These are phyloP conservation scores for Leucocoprinus leucothites DNA, from an alignment of 768 basidiomycete genomes.

Conservation along the genomic window DNA sequence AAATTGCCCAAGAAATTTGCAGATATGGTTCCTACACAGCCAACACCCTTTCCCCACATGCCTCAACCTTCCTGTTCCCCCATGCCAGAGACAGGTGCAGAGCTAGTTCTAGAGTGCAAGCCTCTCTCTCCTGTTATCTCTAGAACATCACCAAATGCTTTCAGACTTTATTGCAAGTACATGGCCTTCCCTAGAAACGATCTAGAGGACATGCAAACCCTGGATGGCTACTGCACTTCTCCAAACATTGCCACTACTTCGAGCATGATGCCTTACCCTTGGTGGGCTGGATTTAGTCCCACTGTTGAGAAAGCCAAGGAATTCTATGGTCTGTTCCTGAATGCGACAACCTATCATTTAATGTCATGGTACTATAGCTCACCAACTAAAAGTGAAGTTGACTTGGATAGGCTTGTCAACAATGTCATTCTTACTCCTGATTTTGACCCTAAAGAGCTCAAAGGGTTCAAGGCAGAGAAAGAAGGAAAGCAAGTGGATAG, in stretches of 20 bases:
- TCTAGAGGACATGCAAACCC: background rate
- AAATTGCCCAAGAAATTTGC: background rate
- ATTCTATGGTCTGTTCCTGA: background rate
- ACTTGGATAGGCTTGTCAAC: constrained; percentile 15
- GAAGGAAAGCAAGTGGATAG: background rate
- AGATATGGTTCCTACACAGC: background rate
- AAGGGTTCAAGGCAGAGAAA: constrained; percentile 15
- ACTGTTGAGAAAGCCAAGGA: background rate
- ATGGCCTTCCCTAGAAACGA: background rate
- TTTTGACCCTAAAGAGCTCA: constrained; percentile 19
- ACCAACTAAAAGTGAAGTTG: background rate
- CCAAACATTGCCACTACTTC: background rate
- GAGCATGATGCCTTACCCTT: no score
- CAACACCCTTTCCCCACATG: background rate
- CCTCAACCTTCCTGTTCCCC: background rate
- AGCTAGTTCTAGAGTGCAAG: no score
- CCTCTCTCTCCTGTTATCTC: background rate
- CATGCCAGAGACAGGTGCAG: background rate
- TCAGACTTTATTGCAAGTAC: background rate
- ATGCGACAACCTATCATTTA: background rate
- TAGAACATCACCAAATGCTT: background rate
- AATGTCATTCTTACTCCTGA: constrained; percentile 20
- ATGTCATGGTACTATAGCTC: background rate
- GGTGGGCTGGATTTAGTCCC: no score
- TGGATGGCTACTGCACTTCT: background rate